These are phyloP conservation scores for Fusarium palustre DNA, from an alignment of 2,329 filamentous ascomycete species.

Conservation along the genomic window DNA sequence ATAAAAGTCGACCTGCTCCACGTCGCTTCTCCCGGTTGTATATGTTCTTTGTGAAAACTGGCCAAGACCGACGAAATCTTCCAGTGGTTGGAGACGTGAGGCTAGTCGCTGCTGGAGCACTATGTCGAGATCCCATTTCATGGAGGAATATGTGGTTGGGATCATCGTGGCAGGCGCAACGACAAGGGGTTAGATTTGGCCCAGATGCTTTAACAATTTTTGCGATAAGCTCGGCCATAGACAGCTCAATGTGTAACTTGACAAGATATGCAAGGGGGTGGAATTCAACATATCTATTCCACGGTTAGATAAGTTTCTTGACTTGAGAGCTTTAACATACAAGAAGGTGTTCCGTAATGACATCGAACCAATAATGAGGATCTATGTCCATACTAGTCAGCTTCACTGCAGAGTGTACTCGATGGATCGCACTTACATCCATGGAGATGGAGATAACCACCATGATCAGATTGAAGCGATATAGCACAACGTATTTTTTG, in stretches of 20 bases:
- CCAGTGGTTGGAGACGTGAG: slow-evolving; percentile 37
- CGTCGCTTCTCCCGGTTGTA: slow-evolving; percentile 15
- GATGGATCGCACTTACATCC: slow-evolving; percentile 39
- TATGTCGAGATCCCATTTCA: slow-evolving; percentile 24
- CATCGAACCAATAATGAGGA: slow-evolving; percentile 44
- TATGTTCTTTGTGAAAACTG: slow-evolving; percentile 7
- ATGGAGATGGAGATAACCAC: slow-evolving; percentile 48
- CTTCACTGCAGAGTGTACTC: not conserved
- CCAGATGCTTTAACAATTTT: slow-evolving; percentile 45
- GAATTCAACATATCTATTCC: slow-evolving; percentile 42
- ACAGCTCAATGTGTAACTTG: slow-evolving; percentile 46
- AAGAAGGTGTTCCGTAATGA: slow-evolving; percentile 42
- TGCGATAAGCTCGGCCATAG: slow-evolving; percentile 46
- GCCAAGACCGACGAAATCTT: slow-evolving; percentile 40
- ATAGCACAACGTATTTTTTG: slow-evolving; percentile 60
- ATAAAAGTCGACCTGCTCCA: slow-evolving; percentile 4
- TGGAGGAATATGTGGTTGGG: slow-evolving; percentile 19
- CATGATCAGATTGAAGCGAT: slow-evolving; percentile 52
- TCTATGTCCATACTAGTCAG: slow-evolving; percentile 25
- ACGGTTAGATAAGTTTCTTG: not conserved
- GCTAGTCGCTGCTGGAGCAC: slow-evolving; percentile 5
- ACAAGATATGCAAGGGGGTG: slow-evolving; percentile 47
- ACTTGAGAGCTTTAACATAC: slow-evolving; percentile 13
- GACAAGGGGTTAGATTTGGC: slow-evolving; percentile 28
- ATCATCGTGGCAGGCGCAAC: slow-evolving; percentile 40